phyloP scores from a whole-genome alignment of 2,329 filamentous ascomycete genomes.

The Colletotrichum horii region DNA sequence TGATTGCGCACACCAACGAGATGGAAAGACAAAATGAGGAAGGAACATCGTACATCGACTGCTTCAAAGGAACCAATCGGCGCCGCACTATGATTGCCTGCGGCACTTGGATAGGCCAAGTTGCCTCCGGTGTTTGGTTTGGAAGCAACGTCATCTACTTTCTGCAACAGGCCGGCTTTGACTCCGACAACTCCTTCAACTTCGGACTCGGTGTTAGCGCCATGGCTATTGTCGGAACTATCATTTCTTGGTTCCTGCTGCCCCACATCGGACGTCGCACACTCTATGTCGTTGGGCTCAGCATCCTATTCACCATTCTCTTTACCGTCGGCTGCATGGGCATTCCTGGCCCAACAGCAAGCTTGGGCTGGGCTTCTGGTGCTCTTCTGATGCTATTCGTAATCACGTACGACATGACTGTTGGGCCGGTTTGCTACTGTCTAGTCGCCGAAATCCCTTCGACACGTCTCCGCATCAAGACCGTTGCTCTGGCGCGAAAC shows the following conservation, averaged over 20 bases:
- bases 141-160: not conserved
- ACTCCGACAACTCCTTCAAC: not conserved
- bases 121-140: not conserved
- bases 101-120: not conserved
- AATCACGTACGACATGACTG: not conserved
- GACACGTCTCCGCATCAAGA: constrained; percentile 7
- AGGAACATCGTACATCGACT: not conserved
- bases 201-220: not conserved
- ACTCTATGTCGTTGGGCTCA: not conserved
- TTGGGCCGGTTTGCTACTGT: not conserved
- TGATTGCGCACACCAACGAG: constrained; percentile 32
- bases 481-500: not conserved
- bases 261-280: not conserved
- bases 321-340: not conserved
- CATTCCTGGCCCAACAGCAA: not conserved
- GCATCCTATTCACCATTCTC: not conserved
- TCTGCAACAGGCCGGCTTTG: not conserved
- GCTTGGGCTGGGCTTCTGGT: not conserved
- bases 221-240: not conserved
- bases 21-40: not conserved
- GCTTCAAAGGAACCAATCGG: constrained; percentile 24
- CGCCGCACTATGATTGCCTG: constrained; percentile 29
- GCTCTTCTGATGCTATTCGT: not conserved
- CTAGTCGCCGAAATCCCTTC: constrained; percentile 2
- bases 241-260: not conserved